Percentiles rank a stretch among this genome's conserved stretches.
These are phyloP conservation scores for Malus sieversii DNA, from an alignment of 306 rosid species.

Conservation along the genomic window DNA sequence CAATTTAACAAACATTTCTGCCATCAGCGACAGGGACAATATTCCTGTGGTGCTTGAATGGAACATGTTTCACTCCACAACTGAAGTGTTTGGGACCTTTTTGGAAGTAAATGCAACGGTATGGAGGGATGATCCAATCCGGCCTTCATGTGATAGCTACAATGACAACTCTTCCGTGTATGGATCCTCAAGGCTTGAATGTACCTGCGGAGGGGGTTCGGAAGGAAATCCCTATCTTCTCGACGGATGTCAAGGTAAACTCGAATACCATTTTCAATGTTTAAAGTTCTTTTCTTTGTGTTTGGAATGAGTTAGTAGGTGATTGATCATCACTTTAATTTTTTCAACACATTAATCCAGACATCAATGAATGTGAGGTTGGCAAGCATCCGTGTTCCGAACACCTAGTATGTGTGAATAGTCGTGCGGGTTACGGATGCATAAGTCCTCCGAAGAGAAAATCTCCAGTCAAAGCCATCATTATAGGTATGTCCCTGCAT, in stretches of 20 bases:
- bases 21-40: neutral
- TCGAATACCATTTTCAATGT: neutral
- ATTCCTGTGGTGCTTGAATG: neutral
- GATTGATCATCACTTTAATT: neutral
- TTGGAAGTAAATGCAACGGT: neutral
- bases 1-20: neutral
- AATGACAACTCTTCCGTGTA: neutral
- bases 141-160: fast-evolving
- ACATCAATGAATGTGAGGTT: neutral
- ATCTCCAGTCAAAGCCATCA: neutral
- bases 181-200: neutral
- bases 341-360: neutral
- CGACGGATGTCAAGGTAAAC: constrained; percentile 13
- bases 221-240: constrained; percentile 19
- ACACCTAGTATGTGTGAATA: neutral
- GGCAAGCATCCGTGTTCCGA: fast-evolving
- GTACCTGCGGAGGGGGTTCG: neutral
- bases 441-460: neutral
- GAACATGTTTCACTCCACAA: neutral
- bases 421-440: fast-evolving
- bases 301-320: neutral
- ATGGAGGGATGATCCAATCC: fast-evolving
- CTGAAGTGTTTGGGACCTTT: neutral
- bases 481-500: constrained; percentile 1
- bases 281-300: neutral